Percentiles rank a stretch among this genome's conserved stretches.
Conservation (phyloP, 768 basidiomycete species). For the Lentinula aciculospora region DNA sequence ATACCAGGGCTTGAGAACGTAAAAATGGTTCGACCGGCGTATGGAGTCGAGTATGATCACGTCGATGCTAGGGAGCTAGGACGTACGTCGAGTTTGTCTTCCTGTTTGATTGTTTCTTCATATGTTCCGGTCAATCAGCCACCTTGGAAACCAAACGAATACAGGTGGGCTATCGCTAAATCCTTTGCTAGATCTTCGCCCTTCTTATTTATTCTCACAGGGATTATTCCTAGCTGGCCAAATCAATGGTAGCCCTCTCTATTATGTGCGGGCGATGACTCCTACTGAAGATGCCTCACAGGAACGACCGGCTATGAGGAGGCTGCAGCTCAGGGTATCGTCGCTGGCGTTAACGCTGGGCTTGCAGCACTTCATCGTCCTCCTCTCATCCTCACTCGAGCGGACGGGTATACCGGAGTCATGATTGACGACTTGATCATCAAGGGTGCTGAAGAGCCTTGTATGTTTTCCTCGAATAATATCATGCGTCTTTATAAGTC, state of each 20-base stretch:
- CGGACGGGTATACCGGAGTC: constrained; percentile 83
- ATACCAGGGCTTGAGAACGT: constrained; percentile 83
- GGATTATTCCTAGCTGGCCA: constrained; percentile 88
- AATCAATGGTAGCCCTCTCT: constrained; percentile 58
- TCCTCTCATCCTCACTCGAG: constrained; percentile 67
- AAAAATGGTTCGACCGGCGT: constrained; percentile 78
- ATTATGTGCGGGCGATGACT: background rate
- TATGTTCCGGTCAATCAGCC: constrained; percentile 35
- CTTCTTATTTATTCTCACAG: constrained; percentile 23
- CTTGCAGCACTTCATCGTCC: constrained; percentile 50
- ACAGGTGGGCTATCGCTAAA: constrained; percentile 30
- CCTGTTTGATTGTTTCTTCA: background rate
- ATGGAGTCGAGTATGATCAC: constrained; percentile 92
- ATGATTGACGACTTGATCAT: constrained; percentile 90
- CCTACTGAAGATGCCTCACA: constrained; percentile 13
- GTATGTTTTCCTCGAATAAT: constrained; percentile 34
- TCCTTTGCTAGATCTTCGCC: background rate
- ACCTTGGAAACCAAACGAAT: constrained; percentile 87
- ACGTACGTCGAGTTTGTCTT: constrained; percentile 37
- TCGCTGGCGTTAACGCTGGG: constrained; percentile 88
- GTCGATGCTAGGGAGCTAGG: constrained; percentile 79
- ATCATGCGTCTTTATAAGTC: background rate
- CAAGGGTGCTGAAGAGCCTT: constrained; percentile 89
- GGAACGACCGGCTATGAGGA: constrained; percentile 95
- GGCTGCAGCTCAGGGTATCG: constrained; percentile 84